phyloP scores from a whole-genome alignment of 306 rosid species.

The Fragaria nilgerrensis region DNA sequence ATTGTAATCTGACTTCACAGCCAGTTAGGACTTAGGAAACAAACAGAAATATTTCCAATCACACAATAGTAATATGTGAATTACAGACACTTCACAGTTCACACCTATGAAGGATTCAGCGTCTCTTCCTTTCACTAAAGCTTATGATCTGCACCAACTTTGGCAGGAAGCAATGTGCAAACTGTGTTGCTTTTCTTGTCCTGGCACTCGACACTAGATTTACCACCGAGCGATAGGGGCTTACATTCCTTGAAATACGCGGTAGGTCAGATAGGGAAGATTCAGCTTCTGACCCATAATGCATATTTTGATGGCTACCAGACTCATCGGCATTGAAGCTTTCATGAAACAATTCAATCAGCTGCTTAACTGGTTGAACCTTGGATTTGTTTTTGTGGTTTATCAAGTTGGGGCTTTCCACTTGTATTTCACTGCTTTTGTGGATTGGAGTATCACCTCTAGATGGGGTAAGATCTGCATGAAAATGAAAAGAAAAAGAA shows the following conservation, averaged over 20 bases:
- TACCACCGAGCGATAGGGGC: neutral
- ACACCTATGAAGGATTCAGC: constrained; percentile 18
- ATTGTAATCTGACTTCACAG: neutral
- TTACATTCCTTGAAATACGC: constrained; percentile 8
- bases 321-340: constrained; percentile 22
- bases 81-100: neutral
- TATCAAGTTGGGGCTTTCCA: neutral
- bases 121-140: constrained; percentile 32
- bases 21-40: neutral
- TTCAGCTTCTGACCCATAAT: constrained; percentile 7
- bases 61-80: neutral
- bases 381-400: neutral
- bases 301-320: constrained; percentile 5
- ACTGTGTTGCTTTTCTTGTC: constrained; percentile 29
- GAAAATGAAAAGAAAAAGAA: neutral
- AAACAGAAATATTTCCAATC: neutral
- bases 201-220: neutral
- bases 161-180: constrained; percentile 34
- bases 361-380: constrained; percentile 25
- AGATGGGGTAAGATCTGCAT: constrained; percentile 43
- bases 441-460: constrained; percentile 20
- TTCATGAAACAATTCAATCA: constrained; percentile 45
- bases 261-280: constrained; percentile 1
- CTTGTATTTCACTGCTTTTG: neutral
- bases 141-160: constrained; percentile 36